Conservation (phyloP, 805 yeast species). For the Isabelozyma pseudorhagii region DNA sequence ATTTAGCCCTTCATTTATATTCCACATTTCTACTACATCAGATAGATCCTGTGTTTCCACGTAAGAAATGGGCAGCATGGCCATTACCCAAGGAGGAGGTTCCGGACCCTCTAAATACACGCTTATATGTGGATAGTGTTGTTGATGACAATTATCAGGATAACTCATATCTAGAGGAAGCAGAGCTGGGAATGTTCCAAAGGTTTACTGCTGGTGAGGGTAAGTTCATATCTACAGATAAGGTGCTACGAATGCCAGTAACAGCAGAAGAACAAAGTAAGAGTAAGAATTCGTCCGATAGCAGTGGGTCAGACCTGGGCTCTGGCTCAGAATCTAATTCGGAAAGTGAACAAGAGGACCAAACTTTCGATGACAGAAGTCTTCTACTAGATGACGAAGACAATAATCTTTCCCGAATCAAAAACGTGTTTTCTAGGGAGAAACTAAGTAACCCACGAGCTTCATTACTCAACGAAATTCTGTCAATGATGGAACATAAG, state of each 20-base stretch:
- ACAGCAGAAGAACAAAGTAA: neutral
- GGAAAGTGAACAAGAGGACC: conserved; percentile 8
- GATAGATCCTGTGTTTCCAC: conserved; percentile 34
- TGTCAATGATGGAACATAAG: conserved; percentile 13
- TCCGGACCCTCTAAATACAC: conserved; percentile 32
- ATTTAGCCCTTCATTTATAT: conserved; percentile 65
- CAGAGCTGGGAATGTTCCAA: neutral
- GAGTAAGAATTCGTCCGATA: neutral
- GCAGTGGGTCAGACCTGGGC: too few relatives aligned
- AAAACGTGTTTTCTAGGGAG: conserved; percentile 5
- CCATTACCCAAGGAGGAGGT: conserved; percentile 41
- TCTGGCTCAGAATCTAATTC: neutral
- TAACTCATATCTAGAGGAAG: conserved; percentile 5
- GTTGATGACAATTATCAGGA: conserved; percentile 3
- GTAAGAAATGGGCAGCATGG: conserved; percentile 55
- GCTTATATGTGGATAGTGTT: conserved; percentile 16
- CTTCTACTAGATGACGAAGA: conserved; percentile 9
- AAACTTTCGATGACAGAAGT: conserved; percentile 3
- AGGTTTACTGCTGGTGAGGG: too few relatives aligned
- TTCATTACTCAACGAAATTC: conserved; percentile 18
- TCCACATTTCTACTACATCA: conserved; percentile 46
- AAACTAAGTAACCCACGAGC: conserved; percentile 14
- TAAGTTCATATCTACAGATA: too few relatives aligned
- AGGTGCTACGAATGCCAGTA: too few relatives aligned
- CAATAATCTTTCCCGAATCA: conserved; percentile 2